Evolutionary conservation across 306 rosid species (phyloP), one percentile per base, ranked within the genome.

Genomic region (Oxytropis ochrocephala): DNA sequence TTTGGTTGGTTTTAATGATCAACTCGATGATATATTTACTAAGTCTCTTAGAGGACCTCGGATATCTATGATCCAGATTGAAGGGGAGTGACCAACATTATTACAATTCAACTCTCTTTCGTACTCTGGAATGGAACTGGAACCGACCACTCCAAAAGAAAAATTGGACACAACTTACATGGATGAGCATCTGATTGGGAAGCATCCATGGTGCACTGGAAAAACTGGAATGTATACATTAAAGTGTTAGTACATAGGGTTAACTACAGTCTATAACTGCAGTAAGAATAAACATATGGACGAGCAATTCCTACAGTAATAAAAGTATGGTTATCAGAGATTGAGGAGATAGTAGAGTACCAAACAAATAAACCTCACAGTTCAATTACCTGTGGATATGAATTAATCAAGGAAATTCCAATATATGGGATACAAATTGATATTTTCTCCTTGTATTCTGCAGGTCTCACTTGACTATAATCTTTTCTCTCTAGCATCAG

Each of bases 161-260:
- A 44, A 11, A 50, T 49, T 16, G 30, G 67, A 51, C n/a, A 13
- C 0, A 41, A 79, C 96, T 83, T 82, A 94, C 98, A 73, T 90
- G 97, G 69, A 94, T 78, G 78, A 85, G 88, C 81, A 84, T 75
- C 69, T 85, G 82, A 77, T 88, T 81, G 73, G 73, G 86, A 77
- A 81, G 97, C 86, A 88, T 85, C 97, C 97, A 87, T 8, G 92
- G 98, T 46, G 96, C 89, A 79, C 97, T 90, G 49, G 98, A 94
- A 78, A 94, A 94, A 83, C 98, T 94, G 86, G 74, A 68, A 52
- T 42, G 71, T 72, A 75, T 65, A 59, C 55, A 73, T 70, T 58
- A 35, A n/a, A n/a, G n/a, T 48, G 72, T 72, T 70, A 27, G 41
- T 52, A 35, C 9, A 36, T 16, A n/a, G 10, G 64, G 60, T 73